These are phyloP conservation scores for Incumbomyces lentus DNA, from an alignment of 2,329 filamentous ascomycete genomes.

Conservation along the genomic window DNA sequence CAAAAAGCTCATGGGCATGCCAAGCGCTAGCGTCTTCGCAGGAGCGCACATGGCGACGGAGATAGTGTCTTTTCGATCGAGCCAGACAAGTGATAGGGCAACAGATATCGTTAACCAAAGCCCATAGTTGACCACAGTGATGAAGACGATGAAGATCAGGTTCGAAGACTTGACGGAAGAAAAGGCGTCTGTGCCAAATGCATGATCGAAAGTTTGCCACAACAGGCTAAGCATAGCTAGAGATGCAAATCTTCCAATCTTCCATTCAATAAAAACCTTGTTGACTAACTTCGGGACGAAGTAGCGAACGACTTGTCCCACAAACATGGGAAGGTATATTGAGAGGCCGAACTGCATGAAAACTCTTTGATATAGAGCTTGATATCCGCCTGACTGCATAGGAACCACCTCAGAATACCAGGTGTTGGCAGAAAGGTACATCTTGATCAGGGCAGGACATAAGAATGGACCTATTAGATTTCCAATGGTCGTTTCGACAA, in stretches of 20 bases:
- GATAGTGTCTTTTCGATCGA: slow-evolving; percentile 53
- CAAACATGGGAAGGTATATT: slow-evolving; percentile 52
- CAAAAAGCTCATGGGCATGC: slow-evolving; percentile 56
- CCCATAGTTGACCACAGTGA: slow-evolving; percentile 54
- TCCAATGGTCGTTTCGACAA: slow-evolving; percentile 60
- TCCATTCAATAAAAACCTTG: slow-evolving; percentile 42
- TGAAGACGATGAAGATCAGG: slow-evolving; percentile 56
- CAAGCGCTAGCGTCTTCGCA: slow-evolving; percentile 61
- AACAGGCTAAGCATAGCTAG: slow-evolving; percentile 40
- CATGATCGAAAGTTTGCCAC: slow-evolving; percentile 59
- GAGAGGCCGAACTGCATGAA: slow-evolving; percentile 59
- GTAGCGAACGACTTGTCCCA: slow-evolving; percentile 52
- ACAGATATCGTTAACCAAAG: slow-evolving; percentile 56
- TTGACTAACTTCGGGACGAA: slow-evolving; percentile 44
- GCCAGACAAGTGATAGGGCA: slow-evolving; percentile 41
- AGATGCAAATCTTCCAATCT: slow-evolving; percentile 35
- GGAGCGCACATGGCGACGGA: slow-evolving; percentile 65
- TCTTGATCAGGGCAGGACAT: slow-evolving; percentile 53
- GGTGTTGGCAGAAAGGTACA: slow-evolving; percentile 43
- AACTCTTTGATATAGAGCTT: slow-evolving; percentile 54
- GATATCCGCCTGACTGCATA: slow-evolving; percentile 45
- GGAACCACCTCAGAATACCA: slow-evolving; percentile 49
- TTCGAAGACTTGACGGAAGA: slow-evolving; percentile 48
- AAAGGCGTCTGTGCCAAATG: slow-evolving; percentile 55
- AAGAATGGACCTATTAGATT: slow-evolving; percentile 61